Evolutionary conservation across 345 rosid species (phyloP).

Genomic region (Kernera saxatilis): DNA sequence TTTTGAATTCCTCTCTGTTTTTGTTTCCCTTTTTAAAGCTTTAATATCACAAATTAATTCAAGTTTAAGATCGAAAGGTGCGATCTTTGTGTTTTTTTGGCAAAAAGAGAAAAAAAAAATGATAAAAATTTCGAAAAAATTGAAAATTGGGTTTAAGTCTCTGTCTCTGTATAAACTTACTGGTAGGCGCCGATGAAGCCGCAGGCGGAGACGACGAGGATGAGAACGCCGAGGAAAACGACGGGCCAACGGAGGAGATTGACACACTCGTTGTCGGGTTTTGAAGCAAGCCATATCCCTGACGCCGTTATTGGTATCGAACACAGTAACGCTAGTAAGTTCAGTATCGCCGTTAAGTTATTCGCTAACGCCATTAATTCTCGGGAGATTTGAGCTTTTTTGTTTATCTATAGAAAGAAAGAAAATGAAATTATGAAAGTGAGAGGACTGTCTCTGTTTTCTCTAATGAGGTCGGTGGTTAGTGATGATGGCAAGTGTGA

Average conservation of each 20-base stretch:
- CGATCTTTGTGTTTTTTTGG: not conserved
- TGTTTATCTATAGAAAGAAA: not conserved
- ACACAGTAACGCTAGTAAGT: conserved; percentile 75
- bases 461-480: conserved; percentile 28
- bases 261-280: conserved; percentile 77
- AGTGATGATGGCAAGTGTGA: conserved; percentile 25
- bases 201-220: conserved; percentile 75
- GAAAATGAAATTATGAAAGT: conserved; percentile 8
- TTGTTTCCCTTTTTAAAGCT: too few species aligned
- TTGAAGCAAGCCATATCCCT: conserved; percentile 87
- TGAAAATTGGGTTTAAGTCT: not conserved
- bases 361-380: conserved; percentile 68
- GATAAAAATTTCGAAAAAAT: not conserved
- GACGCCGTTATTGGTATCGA: conserved; percentile 84
- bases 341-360: conserved; percentile 79
- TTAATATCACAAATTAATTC: too few species aligned
- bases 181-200: conserved; percentile 89
- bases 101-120: not conserved
- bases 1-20: not conserved
- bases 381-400: not conserved
- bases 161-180: not conserved
- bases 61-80: not conserved
- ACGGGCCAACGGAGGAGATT: conserved; percentile 81
- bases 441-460: conserved; percentile 18
- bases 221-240: conserved; percentile 66